Evolutionary conservation across 2,329 filamentous ascomycete species (phyloP).

Genomic region (Aspergillus sp.): DNA sequence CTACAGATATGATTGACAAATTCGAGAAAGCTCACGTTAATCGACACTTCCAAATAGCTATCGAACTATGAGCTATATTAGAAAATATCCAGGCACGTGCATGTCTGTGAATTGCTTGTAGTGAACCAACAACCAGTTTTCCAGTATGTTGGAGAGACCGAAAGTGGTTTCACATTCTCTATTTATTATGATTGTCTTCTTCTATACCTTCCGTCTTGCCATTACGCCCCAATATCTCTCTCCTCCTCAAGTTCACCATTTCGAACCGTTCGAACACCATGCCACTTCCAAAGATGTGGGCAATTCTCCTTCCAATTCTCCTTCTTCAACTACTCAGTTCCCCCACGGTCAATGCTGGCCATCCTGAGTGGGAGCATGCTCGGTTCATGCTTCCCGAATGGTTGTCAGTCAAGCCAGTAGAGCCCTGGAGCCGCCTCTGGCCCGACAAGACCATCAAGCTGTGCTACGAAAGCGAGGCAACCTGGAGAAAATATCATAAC

Average conservation of each 20-base stretch:
- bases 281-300: not conserved
- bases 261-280: not conserved
- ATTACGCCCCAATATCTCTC: not conserved
- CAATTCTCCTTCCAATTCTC: not conserved
- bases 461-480: not conserved
- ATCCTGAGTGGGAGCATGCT: constrained; percentile 7
- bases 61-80: too few relatives aligned
- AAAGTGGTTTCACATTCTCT: too few relatives aligned
- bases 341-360: constrained; percentile 5
- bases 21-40: too few relatives aligned
- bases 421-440: not conserved
- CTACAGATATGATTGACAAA: too few relatives aligned
- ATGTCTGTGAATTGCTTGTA: too few relatives aligned
- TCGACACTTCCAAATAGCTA: too few relatives aligned
- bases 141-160: too few relatives aligned
- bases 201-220: too few relatives aligned
- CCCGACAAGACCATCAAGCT: not conserved
- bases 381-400: not conserved
- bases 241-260: not conserved
- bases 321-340: not conserved
- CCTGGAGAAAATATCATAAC: not conserved
- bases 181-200: too few relatives aligned
- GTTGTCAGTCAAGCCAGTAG: not conserved
- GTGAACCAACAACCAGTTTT: too few relatives aligned
- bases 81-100: too few relatives aligned